Base-by-base conservation (phyloP, 441 rosid genomes). In the Rhodomyrtus psidioides region DNA sequence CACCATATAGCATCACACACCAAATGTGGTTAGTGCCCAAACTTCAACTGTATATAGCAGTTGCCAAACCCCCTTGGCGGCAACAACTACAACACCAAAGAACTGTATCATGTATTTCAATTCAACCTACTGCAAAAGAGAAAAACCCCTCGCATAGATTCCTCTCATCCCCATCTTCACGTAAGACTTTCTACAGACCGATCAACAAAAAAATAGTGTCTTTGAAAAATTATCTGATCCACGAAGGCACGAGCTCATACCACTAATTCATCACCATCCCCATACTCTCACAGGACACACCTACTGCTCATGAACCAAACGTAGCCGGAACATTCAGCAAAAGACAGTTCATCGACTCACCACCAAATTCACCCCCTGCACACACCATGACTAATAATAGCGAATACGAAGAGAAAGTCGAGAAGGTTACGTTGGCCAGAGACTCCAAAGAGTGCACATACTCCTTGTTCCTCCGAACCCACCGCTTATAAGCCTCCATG, bases 401-500 rank as follows among this genome's bases (percentile, higher is more conserved):
- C 17, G 56, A 81, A 79, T 14, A 9, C 24, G 24, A 27, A 87
- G 26, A 55, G 51, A 27, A 84, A 56, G 39, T 2, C 56, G 16
- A 65, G 13, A 51, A 55, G 27, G 79, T 95, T 91, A 97, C 99
- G 89, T 94, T 96, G 88, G 98, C 98, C 86, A 97, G 92, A 84
- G 99, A 96, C 88, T 97, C 97, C 84, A 97, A 87, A 44, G 99
- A 94, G 90, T 95, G 97, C 55, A 96, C 98, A 87, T 93, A 94
- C 85, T 94, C 99, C 91, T 89, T 95, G 83, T 96, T 95, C 85
- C 91, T 95, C 90, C 97, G 92, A 83, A 97, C 95, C 99, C 99
- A 96, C 87, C 90, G 88, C 95, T 93, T 96, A 88, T 97, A 97
- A 85, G 94, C 94, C 85, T 95, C 99, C 99, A 97, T 95, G 84